These are phyloP conservation scores for Prunus yedoensis DNA, from an alignment of 331 rosid genomes.

Conservation along the genomic window DNA sequence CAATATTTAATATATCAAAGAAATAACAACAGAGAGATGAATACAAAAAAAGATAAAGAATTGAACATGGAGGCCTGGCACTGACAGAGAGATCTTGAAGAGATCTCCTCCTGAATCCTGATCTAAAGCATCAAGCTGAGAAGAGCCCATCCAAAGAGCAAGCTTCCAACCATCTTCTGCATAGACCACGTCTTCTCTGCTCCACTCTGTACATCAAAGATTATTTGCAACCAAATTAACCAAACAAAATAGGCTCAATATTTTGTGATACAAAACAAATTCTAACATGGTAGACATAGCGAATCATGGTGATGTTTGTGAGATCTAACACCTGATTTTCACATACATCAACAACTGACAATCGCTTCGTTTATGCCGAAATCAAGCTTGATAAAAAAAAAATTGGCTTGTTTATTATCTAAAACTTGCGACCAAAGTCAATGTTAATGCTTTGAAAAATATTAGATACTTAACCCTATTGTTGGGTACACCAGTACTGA, in stretches of 20 bases:
- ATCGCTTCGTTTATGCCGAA: not conserved
- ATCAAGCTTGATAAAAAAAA: too few species aligned
- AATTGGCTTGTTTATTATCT: too few species aligned
- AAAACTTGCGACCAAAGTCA: too few species aligned
- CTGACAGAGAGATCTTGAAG: not conserved
- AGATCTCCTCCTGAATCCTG: slow-evolving; percentile 14
- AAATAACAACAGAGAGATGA: slow-evolving; percentile 25
- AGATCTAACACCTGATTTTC: not conserved
- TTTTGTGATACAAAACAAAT: too few species aligned
- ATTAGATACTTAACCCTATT: too few species aligned
- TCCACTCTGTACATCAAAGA: slow-evolving; percentile 63
- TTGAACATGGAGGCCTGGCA: not conserved
- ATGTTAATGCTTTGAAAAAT: too few species aligned
- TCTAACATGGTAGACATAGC: too few species aligned
- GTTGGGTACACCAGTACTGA: too few species aligned
- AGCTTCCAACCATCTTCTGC: slow-evolving; percentile 56
- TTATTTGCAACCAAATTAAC: not conserved
- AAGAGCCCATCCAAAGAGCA: slow-evolving; percentile 49
- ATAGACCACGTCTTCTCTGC: slow-evolving; percentile 52
- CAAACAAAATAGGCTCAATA: not conserved
- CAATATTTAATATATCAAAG: slow-evolving; percentile 21
- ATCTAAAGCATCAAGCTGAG: slow-evolving; percentile 54
- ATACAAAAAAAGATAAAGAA: slow-evolving; percentile 3
- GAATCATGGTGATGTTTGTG: not conserved
- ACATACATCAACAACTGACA: not conserved